Percentiles rank a stretch among this genome's conserved stretches.
Evolutionary conservation across 257 asterid species (phyloP).

Genomic region (Plectranthus barbatus): DNA sequence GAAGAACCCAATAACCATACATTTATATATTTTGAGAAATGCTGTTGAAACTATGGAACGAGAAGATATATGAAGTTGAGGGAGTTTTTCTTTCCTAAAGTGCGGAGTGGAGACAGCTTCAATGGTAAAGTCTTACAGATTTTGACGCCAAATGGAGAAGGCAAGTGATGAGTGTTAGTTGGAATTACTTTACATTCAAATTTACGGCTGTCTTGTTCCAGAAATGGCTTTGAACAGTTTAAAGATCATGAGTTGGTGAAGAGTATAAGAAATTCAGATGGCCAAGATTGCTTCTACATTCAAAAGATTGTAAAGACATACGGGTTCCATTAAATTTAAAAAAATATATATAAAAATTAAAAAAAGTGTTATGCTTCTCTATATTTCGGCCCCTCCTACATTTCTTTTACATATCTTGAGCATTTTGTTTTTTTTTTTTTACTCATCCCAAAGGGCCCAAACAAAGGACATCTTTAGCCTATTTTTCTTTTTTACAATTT

Average conservation of each 20-base stretch:
- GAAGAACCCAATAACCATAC: too few relatives aligned
- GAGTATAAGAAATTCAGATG: constrained; percentile 66
- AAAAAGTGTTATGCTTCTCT: too few relatives aligned
- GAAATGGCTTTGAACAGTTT: constrained; percentile 80
- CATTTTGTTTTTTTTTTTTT: too few relatives aligned
- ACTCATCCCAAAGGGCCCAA: too few relatives aligned
- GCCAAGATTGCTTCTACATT: constrained; percentile 74
- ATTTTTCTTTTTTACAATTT: too few relatives aligned
- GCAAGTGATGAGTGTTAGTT: constrained; percentile 32
- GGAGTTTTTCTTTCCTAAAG: constrained; percentile 68
- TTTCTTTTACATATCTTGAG: too few relatives aligned
- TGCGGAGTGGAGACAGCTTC: constrained; percentile 85
- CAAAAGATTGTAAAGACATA: too few relatives aligned
- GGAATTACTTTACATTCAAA: neutral
- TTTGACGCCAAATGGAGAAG: constrained; percentile 89
- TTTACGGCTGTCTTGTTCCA: constrained; percentile 10
- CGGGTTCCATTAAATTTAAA: too few relatives aligned
- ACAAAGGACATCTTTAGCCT: too few relatives aligned
- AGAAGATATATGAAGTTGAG: constrained; percentile 91
- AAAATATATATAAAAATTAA: too few relatives aligned
- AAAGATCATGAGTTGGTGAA: constrained; percentile 92
- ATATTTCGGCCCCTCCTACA: too few relatives aligned
- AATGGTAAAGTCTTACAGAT: constrained; percentile 84
- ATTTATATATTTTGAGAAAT: too few relatives aligned
- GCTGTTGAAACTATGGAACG: constrained; percentile 50